These are phyloP conservation scores for Paspalum vaginatum DNA, from an alignment of 176 grass and related monocot genomes.

Conservation along the genomic window DNA sequence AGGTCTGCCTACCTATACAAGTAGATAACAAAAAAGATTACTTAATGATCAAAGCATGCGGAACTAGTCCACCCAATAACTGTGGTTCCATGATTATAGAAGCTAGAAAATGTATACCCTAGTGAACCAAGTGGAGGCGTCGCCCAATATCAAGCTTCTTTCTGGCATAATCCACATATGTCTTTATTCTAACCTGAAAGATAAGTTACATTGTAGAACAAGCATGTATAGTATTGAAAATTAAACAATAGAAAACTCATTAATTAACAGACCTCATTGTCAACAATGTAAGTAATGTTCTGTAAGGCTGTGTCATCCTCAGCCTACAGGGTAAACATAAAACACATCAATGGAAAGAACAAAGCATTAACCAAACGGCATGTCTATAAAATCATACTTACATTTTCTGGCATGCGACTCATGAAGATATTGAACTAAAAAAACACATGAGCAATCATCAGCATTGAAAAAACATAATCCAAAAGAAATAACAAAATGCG, in stretches of 20 bases:
- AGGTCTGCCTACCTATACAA: too few relatives aligned
- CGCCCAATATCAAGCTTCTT: slow-evolving; percentile 11
- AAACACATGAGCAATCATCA: background rate
- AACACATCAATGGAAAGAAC: background rate
- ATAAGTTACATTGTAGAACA: too few relatives aligned
- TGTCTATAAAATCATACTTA: background rate
- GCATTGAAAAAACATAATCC: background rate
- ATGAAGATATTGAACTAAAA: background rate
- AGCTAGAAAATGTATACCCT: background rate
- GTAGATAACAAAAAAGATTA: too few relatives aligned
- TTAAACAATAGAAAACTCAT: background rate
- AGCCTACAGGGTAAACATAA: slow-evolving; percentile 4
- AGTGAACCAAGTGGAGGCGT: background rate
- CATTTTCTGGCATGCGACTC: background rate
- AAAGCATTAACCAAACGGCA: background rate
- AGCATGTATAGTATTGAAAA: background rate
- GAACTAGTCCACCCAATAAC: background rate
- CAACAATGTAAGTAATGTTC: background rate
- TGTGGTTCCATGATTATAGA: background rate
- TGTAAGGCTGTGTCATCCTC: background rate
- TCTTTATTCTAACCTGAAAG: background rate
- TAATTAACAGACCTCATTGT: slow-evolving; percentile 2
- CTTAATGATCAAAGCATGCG: background rate
- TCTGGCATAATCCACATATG: background rate
- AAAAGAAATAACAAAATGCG: background rate